Conservation (phyloP, 208 protist genomes). For the Acanthamoeba castellanii region DNA sequence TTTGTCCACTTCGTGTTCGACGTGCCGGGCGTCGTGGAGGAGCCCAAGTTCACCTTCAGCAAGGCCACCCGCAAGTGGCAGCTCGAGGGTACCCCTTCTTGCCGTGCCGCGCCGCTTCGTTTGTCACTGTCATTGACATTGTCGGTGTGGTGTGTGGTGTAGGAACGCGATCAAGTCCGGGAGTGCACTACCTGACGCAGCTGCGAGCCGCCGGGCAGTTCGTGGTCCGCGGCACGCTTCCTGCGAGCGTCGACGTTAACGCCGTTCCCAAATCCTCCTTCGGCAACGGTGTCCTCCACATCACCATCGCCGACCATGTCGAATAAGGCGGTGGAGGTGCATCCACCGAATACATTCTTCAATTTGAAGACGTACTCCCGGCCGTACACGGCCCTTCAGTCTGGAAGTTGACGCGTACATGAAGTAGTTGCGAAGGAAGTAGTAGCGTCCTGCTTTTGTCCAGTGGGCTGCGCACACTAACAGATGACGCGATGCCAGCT, state of each 20-base stretch:
- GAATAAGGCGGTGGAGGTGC: not conserved
- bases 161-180: not conserved
- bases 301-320: slow-evolving; percentile 28
- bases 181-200: not conserved
- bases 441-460: too few relatives aligned
- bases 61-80: slow-evolving; percentile 41
- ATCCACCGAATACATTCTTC: not conserved
- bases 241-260: slow-evolving; percentile 7
- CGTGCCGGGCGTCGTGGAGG: slow-evolving; percentile 50
- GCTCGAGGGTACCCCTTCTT: not conserved
- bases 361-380: too few relatives aligned
- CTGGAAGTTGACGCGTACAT: too few relatives aligned
- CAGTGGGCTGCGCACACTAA: too few relatives aligned
- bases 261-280: slow-evolving; percentile 16
- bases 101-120: not conserved
- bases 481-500: too few relatives aligned
- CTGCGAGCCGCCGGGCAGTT: not conserved
- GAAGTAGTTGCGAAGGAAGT: too few relatives aligned
- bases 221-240: not conserved
- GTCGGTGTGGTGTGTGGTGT: not conserved
- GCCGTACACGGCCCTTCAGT: too few relatives aligned
- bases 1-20: slow-evolving; percentile 52
- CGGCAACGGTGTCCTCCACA: slow-evolving; percentile 5
- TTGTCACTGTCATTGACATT: not conserved
- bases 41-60: slow-evolving; percentile 59